These are phyloP conservation scores for Echinosophora koreensis DNA, from an alignment of 306 rosid genomes.

Conservation along the genomic window DNA sequence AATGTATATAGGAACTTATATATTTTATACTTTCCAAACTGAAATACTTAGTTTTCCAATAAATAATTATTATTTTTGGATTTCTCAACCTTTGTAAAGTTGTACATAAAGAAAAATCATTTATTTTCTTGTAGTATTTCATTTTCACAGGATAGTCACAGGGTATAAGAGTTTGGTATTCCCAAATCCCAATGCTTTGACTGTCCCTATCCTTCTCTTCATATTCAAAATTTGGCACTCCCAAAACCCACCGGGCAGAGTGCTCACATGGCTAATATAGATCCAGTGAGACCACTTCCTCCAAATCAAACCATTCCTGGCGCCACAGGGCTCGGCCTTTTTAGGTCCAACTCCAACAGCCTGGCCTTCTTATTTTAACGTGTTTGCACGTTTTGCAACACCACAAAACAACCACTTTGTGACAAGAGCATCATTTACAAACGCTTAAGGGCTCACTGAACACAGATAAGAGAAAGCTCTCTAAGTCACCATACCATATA, in stretches of 20 bases:
- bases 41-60: too few relatives aligned
- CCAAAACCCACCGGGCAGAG: slow-evolving; percentile 70
- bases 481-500: slow-evolving; percentile 36
- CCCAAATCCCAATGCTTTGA: slow-evolving; percentile 70
- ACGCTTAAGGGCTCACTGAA: slow-evolving; percentile 40
- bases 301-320: slow-evolving; percentile 7
- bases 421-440: slow-evolving; percentile 55
- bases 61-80: too few relatives aligned
- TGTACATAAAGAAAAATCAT: too few relatives aligned
- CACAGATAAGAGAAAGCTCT: slow-evolving; percentile 13
- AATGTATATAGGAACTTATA: too few relatives aligned
- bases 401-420: slow-evolving; percentile 51
- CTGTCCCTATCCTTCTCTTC: slow-evolving; percentile 39
- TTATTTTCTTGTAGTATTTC: too few relatives aligned
- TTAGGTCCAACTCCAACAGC: slow-evolving; percentile 47
- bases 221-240: slow-evolving; percentile 51
- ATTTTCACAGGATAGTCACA: too few relatives aligned
- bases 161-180: slow-evolving; percentile 55
- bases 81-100: too few relatives aligned
- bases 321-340: background rate
- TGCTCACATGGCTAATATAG: slow-evolving; percentile 61
- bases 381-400: slow-evolving; percentile 27
- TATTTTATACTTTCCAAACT: too few relatives aligned
- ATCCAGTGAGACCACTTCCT: slow-evolving; percentile 14
- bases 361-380: slow-evolving; percentile 50